Percentiles rank a stretch among this genome's conserved stretches.
Evolutionary conservation across 345 rosid species (phyloP).

Genomic region (Noccaea bulbosa): DNA sequence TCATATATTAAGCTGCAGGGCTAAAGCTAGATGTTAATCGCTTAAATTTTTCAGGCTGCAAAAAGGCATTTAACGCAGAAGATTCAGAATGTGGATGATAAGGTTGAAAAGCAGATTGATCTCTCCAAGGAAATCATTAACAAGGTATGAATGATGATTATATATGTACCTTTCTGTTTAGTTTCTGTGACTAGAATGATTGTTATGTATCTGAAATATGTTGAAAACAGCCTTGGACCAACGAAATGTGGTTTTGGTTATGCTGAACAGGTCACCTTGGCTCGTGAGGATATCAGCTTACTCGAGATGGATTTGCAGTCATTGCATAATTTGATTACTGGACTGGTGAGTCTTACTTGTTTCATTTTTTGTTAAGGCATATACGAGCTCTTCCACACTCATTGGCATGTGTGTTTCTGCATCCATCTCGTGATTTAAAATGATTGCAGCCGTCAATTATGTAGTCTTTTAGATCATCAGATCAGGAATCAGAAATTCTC

Average conservation of each 20-base stretch:
- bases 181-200: background rate
- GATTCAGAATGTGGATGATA: constrained; percentile 78
- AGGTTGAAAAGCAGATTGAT: constrained; percentile 80
- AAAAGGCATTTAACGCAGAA: constrained; percentile 88
- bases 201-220: constrained; percentile 12
- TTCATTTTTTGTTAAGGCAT: constrained; percentile 1
- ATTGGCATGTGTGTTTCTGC: constrained; percentile 4
- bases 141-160: constrained; percentile 52
- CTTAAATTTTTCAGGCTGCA: constrained; percentile 58
- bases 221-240: constrained; percentile 12
- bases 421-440: constrained; percentile 2
- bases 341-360: constrained; percentile 63
- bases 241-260: constrained; percentile 4
- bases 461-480: constrained; percentile 1
- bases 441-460: background rate
- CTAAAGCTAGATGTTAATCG: background rate
- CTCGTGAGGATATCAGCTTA: constrained; percentile 56
- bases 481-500: constrained; percentile 10
- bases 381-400: background rate
- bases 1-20: constrained; percentile 1
- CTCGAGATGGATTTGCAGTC: constrained; percentile 60
- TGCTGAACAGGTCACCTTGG: constrained; percentile 63
- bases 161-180: background rate
- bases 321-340: constrained; percentile 61
- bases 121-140: constrained; percentile 68